These are phyloP conservation scores for Adansonia madagascariensis DNA, from an alignment of 441 rosid species.

Conservation along the genomic window DNA sequence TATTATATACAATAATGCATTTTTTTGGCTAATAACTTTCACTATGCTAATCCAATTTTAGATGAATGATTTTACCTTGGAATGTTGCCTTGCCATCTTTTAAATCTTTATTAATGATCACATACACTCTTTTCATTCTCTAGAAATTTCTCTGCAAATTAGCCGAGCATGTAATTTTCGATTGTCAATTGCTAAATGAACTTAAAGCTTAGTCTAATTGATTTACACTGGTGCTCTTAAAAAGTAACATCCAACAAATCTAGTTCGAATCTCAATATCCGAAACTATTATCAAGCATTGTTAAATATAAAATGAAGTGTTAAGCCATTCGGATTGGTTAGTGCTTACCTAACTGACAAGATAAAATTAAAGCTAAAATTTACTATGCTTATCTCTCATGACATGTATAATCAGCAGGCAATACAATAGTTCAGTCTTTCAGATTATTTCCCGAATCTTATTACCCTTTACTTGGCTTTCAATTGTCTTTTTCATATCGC, in stretches of 20 bases:
- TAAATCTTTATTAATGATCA: no score
- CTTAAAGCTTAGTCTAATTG: no score
- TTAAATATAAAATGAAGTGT: background rate
- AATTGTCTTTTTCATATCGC: background rate
- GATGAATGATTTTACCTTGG: no score
- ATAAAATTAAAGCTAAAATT: background rate
- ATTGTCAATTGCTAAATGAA: no score
- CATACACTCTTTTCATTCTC: background rate
- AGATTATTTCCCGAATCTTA: background rate
- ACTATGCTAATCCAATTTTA: no score
- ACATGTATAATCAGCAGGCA: background rate
- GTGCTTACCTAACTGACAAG: background rate
- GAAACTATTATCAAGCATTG: no score
- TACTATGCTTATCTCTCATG: background rate
- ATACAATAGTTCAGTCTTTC: background rate
- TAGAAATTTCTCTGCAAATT: background rate
- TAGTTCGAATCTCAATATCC: no score
- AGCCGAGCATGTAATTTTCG: background rate
- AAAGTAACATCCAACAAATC: no score
- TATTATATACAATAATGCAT: background rate
- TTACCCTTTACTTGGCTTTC: background rate
- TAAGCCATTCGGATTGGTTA: background rate
- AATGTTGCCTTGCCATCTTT: no score
- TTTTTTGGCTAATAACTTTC: background rate
- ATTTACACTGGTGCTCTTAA: no score